These are phyloP conservation scores for Citrus sp. DNA, from an alignment of 345 rosid species.

Conservation along the genomic window DNA sequence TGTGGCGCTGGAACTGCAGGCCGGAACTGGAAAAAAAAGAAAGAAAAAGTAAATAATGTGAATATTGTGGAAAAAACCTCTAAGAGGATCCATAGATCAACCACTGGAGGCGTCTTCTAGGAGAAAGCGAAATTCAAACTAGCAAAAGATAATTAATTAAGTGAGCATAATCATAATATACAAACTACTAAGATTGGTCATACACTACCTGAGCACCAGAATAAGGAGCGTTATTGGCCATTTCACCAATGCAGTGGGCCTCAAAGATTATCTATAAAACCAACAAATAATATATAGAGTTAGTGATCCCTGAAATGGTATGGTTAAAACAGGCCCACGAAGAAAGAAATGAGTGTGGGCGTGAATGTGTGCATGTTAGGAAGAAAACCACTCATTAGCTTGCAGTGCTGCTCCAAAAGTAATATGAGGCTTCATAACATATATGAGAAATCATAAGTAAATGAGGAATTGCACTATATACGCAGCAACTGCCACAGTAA, in stretches of 20 bases:
- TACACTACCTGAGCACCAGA: constrained; percentile 61
- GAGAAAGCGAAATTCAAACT: constrained; percentile 8
- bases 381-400: not conserved
- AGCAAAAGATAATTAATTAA: constrained; percentile 14
- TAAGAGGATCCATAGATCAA: constrained; percentile 57
- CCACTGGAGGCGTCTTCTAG: constrained; percentile 50
- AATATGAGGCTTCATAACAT: not conserved
- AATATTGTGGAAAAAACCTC: constrained; percentile 48
- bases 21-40: constrained; percentile 57
- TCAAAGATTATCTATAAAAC: constrained; percentile 25
- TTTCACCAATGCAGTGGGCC: constrained; percentile 31
- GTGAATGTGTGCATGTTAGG: not conserved
- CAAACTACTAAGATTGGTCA: constrained; percentile 1
- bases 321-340: not conserved
- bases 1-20: constrained; percentile 57
- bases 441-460: not conserved
- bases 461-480: not conserved
- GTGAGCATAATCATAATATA: constrained; percentile 4
- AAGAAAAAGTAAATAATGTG: not conserved
- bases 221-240: constrained; percentile 78
- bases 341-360: not conserved
- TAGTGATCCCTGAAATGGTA: constrained; percentile 12
- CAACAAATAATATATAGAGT: constrained; percentile 11
- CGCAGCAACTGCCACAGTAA: not conserved
- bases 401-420: not conserved